Evolutionary conservation across 1,284 basidiomycete genomes (phyloP).

Genomic region (Trichosporon sp.): DNA sequence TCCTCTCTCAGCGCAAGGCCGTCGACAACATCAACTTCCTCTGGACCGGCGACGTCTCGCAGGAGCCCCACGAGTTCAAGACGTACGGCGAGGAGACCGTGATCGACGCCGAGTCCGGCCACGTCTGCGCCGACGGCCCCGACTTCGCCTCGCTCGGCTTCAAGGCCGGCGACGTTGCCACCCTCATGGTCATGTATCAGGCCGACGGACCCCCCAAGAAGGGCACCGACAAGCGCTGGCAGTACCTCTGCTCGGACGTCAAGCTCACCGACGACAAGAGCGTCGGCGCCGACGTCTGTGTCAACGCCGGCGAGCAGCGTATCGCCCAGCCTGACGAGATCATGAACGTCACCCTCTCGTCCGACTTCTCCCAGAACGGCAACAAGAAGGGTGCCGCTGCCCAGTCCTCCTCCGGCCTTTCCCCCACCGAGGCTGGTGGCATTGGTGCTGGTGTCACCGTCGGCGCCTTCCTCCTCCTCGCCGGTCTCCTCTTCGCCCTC

Average conservation of each 20-base stretch:
- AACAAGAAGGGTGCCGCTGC: not conserved
- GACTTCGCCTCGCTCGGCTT: slow-evolving; percentile 32
- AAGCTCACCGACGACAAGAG: slow-evolving; percentile 24
- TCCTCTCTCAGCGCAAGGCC: slow-evolving; percentile 43
- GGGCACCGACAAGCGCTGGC: slow-evolving; percentile 14
- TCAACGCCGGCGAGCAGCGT: not conserved
- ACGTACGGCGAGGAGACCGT: slow-evolving; percentile 27
- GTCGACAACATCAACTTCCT: slow-evolving; percentile 80
- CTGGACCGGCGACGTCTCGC: slow-evolving; percentile 10
- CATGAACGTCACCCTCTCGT: slow-evolving; percentile 7
- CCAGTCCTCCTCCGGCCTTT: not conserved
- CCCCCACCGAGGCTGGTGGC: slow-evolving; percentile 12
- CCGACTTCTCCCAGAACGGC: not conserved
- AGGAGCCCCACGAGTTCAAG: slow-evolving; percentile 19
- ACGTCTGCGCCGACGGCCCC: slow-evolving; percentile 32
- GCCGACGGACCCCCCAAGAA: slow-evolving; percentile 14
- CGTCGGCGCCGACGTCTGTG: slow-evolving; percentile 12
- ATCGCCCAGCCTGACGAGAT: slow-evolving; percentile 3
- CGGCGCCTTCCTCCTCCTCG: slow-evolving; percentile 7
- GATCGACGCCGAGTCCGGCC: slow-evolving; percentile 24
- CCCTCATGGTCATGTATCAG: slow-evolving; percentile 32
- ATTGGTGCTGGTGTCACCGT: slow-evolving; percentile 17
- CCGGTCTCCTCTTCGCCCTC: slow-evolving; percentile 11
- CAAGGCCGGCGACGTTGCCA: slow-evolving; percentile 29
- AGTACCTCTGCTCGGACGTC: slow-evolving; percentile 36